Evolutionary conservation across 2,329 filamentous ascomycete genomes (phyloP).

Genomic region (Aspergillus arachidicola): DNA sequence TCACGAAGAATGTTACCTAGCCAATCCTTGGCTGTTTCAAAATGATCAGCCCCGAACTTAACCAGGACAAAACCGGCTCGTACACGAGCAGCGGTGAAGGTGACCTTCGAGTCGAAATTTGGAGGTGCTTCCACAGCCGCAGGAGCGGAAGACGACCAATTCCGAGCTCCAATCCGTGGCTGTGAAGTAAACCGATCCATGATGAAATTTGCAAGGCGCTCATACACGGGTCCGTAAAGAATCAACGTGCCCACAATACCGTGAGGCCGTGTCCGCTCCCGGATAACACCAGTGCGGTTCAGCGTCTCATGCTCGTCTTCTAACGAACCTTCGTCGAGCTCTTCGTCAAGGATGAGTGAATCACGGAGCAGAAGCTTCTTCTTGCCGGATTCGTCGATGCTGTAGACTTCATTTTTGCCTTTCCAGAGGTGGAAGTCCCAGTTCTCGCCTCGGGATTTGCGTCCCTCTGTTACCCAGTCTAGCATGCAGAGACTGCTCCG

Average conservation of each 20-base stretch:
- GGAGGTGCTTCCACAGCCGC: conserved; percentile 32
- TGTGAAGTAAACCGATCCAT: conserved; percentile 74
- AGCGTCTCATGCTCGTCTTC: conserved; percentile 31
- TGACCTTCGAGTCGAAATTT: conserved; percentile 54
- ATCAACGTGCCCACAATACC: conserved; percentile 84
- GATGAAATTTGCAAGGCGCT: conserved; percentile 71
- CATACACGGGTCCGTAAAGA: conserved; percentile 72
- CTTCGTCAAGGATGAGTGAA: conserved; percentile 72
- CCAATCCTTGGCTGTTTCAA: conserved; percentile 82
- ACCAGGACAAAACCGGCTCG: conserved; percentile 79
- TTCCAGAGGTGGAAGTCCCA: conserved; percentile 82
- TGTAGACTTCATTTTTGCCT: conserved; percentile 79
- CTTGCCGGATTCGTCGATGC: conserved; percentile 40
- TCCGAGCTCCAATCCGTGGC: conserved; percentile 79
- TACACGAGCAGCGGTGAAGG: conserved; percentile 82
- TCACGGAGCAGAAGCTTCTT: conserved; percentile 78
- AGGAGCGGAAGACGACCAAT: conserved; percentile 58
- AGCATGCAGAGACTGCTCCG: conserved; percentile 71
- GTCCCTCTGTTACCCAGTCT: conserved; percentile 93
- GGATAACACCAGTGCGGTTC: conserved; percentile 32
- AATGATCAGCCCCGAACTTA: conserved; percentile 81
- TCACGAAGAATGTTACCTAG: conserved; percentile 72
- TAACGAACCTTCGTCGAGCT: conserved; percentile 35
- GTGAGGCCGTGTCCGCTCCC: conserved; percentile 70
- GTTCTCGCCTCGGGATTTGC: conserved; percentile 80